phyloP scores from a whole-genome alignment of 2,329 filamentous ascomycete genomes.

The Tolypocladium tundrense region DNA sequence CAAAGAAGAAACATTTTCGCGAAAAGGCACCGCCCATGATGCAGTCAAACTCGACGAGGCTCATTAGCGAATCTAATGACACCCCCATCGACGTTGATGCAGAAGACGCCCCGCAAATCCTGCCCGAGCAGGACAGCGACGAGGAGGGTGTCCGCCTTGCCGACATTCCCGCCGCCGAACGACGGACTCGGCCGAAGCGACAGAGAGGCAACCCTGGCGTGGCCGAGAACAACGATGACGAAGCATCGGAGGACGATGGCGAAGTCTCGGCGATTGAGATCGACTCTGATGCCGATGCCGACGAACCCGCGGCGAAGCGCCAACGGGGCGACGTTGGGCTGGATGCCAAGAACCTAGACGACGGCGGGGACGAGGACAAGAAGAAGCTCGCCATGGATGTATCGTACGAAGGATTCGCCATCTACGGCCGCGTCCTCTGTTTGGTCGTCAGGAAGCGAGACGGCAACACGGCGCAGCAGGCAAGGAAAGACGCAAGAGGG shows the following conservation, averaged over 20 bases:
- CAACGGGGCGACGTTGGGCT: constrained; percentile 20
- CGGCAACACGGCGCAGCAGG: constrained; percentile 28
- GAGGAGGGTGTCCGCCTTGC: constrained; percentile 19
- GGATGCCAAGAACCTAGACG: constrained; percentile 8
- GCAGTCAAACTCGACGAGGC: constrained; percentile 51
- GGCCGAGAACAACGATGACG: constrained; percentile 16
- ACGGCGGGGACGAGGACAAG: constrained; percentile 54
- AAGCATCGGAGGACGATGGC: constrained; percentile 18
- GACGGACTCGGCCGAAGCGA: constrained; percentile 16
- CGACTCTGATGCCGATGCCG: constrained; percentile 26
- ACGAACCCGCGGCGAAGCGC: constrained; percentile 35
- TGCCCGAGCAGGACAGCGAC: constrained; percentile 41
- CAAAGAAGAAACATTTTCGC: constrained; percentile 71
- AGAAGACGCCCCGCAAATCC: constrained; percentile 20
- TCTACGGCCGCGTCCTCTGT: constrained; percentile 87
- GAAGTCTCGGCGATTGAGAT: constrained; percentile 24
- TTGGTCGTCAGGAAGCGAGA: constrained; percentile 75
- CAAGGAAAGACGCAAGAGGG: constrained; percentile 15
- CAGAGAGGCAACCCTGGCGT: constrained; percentile 9
- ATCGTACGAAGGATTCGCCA: constrained; percentile 89
- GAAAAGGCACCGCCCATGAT: constrained; percentile 43
- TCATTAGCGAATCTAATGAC: constrained; percentile 46
- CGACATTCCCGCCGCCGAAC: constrained; percentile 21
- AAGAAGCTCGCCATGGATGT: constrained; percentile 85
- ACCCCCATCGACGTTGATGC: constrained; percentile 43